Evolutionary conservation across 2,329 filamentous ascomycete species (phyloP).

Genomic region (Sporothrix mexicana): DNA sequence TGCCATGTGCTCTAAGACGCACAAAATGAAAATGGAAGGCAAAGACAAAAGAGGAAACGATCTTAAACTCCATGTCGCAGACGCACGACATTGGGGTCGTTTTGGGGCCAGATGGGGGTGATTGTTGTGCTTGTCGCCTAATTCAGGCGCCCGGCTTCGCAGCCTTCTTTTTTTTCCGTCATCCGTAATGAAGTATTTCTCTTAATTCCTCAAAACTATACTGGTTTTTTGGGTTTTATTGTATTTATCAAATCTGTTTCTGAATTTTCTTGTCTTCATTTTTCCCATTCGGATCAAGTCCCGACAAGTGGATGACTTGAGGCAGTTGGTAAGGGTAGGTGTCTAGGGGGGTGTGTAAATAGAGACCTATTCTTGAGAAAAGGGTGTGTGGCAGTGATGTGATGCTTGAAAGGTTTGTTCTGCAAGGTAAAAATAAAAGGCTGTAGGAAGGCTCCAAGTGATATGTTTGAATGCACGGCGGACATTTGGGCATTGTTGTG

Average conservation of each 20-base stretch:
- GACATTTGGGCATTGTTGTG: not conserved
- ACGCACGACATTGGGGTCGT: not conserved
- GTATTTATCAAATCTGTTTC: not conserved
- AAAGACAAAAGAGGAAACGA: not conserved
- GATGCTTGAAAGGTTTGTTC: not conserved
- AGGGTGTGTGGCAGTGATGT: slow-evolving; percentile 2
- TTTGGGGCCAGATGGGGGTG: not conserved
- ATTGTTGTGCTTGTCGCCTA: slow-evolving; percentile 4
- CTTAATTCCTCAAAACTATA: not conserved
- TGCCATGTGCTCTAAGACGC: not conserved
- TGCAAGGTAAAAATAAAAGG: not conserved
- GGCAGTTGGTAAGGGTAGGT: not conserved
- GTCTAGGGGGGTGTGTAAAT: not conserved
- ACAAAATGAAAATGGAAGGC: not conserved
- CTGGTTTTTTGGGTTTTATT: not conserved
- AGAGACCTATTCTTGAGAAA: not conserved
- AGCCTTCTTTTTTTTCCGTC: slow-evolving; percentile 23
- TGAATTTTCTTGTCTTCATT: not conserved
- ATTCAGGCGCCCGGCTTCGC: slow-evolving; percentile 29
- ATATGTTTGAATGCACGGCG: too few relatives aligned
- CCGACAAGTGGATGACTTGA: slow-evolving; percentile 28
- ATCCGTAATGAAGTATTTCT: slow-evolving; percentile 11
- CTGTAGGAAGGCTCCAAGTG: too few relatives aligned
- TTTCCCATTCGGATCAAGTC: slow-evolving; percentile 28
- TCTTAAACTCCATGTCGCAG: not conserved